A percentile compares a stretch with the other conserved stretches of the same genome.
Evolutionary conservation across 202 grass and related monocot genomes (phyloP).

Genomic region (Panicum hallii): DNA sequence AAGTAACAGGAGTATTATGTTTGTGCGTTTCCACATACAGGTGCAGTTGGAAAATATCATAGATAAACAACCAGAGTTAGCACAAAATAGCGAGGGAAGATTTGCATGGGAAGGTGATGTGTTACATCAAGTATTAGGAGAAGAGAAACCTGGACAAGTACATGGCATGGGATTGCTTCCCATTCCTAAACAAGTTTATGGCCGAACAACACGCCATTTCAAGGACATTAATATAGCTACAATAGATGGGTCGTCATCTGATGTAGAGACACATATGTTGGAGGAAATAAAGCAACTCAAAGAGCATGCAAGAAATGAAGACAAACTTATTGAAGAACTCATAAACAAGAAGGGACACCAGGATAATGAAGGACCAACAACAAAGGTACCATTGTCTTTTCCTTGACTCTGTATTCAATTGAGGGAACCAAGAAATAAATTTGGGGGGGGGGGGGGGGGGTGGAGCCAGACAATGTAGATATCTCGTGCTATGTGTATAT

Average conservation of each 20-base stretch:
- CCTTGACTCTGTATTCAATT: no score
- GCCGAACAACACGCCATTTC: not conserved
- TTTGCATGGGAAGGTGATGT: conserved; percentile 24
- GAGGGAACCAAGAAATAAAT: no score
- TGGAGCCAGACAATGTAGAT: no score
- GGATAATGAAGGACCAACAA: not conserved
- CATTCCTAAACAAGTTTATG: conserved; percentile 4
- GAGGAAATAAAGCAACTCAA: not conserved
- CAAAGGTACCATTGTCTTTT: not conserved
- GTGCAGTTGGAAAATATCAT: not conserved
- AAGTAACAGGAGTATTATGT: not conserved
- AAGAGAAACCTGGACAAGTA: conserved; percentile 23
- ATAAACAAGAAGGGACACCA: not conserved
- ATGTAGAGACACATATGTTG: not conserved
- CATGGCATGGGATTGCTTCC: conserved; percentile 40
- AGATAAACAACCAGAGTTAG: not conserved
- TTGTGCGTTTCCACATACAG: not conserved
- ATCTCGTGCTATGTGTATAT: no score
- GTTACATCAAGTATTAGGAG: not conserved
- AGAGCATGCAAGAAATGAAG: not conserved
- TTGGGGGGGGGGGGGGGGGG: no score
- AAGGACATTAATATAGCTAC: conserved; percentile 23
- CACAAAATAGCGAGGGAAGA: not conserved
- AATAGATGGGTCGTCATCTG: not conserved
- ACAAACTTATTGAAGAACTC: not conserved